Evolutionary conservation across 129 eudicot species (phyloP).

Genomic region (Pulicaria dysenterica): DNA sequence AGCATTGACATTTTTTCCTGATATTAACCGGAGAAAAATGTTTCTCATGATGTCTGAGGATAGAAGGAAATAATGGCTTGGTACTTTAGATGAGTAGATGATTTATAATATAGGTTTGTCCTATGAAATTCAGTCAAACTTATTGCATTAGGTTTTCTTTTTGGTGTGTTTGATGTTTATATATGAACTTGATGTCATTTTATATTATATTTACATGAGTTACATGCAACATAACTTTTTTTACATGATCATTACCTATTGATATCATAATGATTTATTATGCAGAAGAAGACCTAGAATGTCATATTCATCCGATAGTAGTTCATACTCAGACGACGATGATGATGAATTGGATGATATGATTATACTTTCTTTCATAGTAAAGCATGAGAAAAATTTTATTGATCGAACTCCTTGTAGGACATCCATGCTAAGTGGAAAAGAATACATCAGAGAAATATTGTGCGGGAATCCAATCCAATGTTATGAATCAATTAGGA

Average conservation of each 20-base stretch:
- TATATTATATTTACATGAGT: no score
- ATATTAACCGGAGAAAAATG: no score
- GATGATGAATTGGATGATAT: neutral
- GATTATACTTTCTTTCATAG: neutral
- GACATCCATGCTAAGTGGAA: neutral
- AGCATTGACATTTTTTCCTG: no score
- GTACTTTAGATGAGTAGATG: no score
- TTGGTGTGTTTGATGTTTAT: no score
- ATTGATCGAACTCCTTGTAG: neutral
- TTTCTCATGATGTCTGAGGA: no score
- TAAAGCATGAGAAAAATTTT: neutral
- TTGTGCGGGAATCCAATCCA: neutral
- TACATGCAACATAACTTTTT: no score
- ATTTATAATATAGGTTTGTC: no score
- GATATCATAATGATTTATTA: neutral
- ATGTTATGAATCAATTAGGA: slow-evolving; percentile 7
- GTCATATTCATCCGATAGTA: slow-evolving; percentile 1
- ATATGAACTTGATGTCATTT: no score
- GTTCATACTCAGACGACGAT: slow-evolving; percentile 2
- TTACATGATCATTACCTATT: neutral
- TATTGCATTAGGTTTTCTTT: neutral
- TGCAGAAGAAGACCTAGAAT: neutral
- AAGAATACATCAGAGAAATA: neutral
- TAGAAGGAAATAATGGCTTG: no score
- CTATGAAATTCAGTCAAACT: no score